A percentile compares a stretch with the other conserved stretches of the same genome.
Evolutionary conservation across 2,329 filamentous ascomycete genomes (phyloP).

Genomic region (Aaosphaeria arxii): DNA sequence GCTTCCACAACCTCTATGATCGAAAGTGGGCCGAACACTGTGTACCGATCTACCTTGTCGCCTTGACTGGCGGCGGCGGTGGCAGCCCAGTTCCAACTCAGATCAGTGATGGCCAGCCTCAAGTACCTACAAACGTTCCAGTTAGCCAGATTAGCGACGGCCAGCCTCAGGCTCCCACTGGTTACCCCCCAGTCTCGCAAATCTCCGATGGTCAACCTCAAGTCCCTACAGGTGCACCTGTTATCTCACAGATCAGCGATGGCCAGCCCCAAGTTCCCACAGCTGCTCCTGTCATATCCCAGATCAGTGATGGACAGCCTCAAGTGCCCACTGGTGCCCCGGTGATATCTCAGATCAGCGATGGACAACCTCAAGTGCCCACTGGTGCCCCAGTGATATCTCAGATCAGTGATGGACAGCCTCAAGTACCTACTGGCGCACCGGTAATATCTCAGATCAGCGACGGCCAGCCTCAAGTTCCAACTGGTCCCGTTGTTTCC

Average conservation of each 20-base stretch:
- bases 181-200: slow-evolving; percentile 10
- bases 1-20: slow-evolving; percentile 83
- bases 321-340: slow-evolving; percentile 7
- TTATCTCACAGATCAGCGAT: slow-evolving; percentile 20
- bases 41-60: slow-evolving; percentile 37
- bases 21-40: slow-evolving; percentile 67
- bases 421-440: slow-evolving; percentile 6
- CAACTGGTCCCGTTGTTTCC: slow-evolving; percentile 3
- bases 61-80: slow-evolving; percentile 3
- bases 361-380: slow-evolving; percentile 13
- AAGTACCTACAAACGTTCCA: slow-evolving; percentile 7
- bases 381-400: slow-evolving; percentile 4
- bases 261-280: slow-evolving; percentile 12
- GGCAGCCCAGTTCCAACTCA: slow-evolving; percentile 10
- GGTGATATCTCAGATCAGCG: slow-evolving; percentile 16
- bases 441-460: slow-evolving; percentile 16
- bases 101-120: slow-evolving; percentile 24
- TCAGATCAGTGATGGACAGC: slow-evolving; percentile 27
- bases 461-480: slow-evolving; percentile 14
- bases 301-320: slow-evolving; percentile 26
- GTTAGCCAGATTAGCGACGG: slow-evolving; percentile 21
- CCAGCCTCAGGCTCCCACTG: slow-evolving; percentile 9
- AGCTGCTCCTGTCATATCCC: slow-evolving; percentile 4
- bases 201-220: slow-evolving; percentile 24
- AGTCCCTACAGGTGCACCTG: slow-evolving; percentile 8